phyloP scores from a whole-genome alignment of 2,329 filamentous ascomycete species.

The Penicillium brasilianum region DNA sequence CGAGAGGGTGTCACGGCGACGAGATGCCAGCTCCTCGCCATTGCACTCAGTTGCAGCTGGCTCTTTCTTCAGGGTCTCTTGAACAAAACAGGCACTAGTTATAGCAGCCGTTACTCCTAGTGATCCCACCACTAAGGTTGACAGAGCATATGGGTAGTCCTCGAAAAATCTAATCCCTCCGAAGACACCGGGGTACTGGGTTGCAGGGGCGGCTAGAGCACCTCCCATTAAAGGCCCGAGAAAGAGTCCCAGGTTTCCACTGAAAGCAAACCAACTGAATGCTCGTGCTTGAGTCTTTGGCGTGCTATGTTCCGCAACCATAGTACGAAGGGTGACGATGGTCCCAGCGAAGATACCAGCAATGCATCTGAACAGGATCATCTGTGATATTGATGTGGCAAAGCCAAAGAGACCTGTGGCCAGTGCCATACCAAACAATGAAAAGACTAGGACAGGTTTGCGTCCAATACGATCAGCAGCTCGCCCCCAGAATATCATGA shows the following conservation, averaged over 20 bases:
- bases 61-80: slow-evolving; percentile 60
- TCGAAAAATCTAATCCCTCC: slow-evolving; percentile 62
- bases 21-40: slow-evolving; percentile 5
- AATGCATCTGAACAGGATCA: slow-evolving; percentile 72
- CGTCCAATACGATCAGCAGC: slow-evolving; percentile 71
- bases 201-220: slow-evolving; percentile 68
- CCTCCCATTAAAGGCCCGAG: slow-evolving; percentile 71
- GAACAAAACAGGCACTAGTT: slow-evolving; percentile 59
- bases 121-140: slow-evolving; percentile 62
- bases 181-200: slow-evolving; percentile 66
- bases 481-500: slow-evolving; percentile 76
- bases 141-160: slow-evolving; percentile 68
- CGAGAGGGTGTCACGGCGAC: slow-evolving; percentile 25
- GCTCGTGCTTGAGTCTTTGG: slow-evolving; percentile 71
- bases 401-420: slow-evolving; percentile 71
- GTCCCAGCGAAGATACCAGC: slow-evolving; percentile 77
- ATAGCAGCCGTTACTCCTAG: slow-evolving; percentile 59
- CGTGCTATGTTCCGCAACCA: slow-evolving; percentile 76
- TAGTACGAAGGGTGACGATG: slow-evolving; percentile 74
- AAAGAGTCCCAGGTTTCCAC: slow-evolving; percentile 74
- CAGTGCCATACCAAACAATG: slow-evolving; percentile 66
- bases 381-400: slow-evolving; percentile 70
- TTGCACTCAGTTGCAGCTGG: background rate
- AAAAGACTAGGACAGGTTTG: slow-evolving; percentile 72
- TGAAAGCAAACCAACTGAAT: slow-evolving; percentile 79